phyloP scores from a whole-genome alignment of 371 early-diverging fungal genomes.

The Batkoa obscura region DNA sequence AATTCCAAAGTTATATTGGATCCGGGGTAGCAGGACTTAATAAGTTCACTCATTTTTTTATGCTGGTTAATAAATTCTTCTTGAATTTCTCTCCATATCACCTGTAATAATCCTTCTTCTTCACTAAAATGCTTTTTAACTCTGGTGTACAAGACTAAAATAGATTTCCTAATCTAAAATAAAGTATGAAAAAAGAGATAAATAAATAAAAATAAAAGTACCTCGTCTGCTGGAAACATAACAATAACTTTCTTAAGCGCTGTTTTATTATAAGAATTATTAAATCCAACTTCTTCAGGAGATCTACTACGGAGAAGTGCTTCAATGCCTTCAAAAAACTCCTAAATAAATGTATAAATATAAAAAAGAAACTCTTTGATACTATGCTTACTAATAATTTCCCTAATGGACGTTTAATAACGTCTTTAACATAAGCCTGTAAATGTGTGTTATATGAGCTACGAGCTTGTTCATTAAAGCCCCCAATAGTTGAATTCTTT shows the following conservation, averaged over 20 bases:
- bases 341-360: constrained; percentile 20
- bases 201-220: constrained; percentile 12
- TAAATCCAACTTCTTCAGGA: constrained; percentile 69
- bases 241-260: constrained; percentile 64
- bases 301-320: constrained; percentile 44
- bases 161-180: constrained; percentile 42
- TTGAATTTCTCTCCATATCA: constrained; percentile 82
- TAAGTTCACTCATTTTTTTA: constrained; percentile 56
- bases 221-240: constrained; percentile 65
- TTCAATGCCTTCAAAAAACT: constrained; percentile 91
- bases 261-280: constrained; percentile 65
- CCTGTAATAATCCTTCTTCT: constrained; percentile 60
- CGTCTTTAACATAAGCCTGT: constrained; percentile 61
- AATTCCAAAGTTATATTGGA: constrained; percentile 66
- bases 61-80: constrained; percentile 69
- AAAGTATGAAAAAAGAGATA: not conserved
- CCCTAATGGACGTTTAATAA: constrained; percentile 71
- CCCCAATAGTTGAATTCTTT: constrained; percentile 42
- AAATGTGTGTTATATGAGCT: constrained; percentile 58
- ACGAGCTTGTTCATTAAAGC: constrained; percentile 71
- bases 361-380: not conserved
- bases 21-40: constrained; percentile 71
- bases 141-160: constrained; percentile 66
- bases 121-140: constrained; percentile 86
- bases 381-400: constrained; percentile 39